phyloP scores from a whole-genome alignment of 805 yeast genomes.

The Metschnikowia bowlesiae region DNA sequence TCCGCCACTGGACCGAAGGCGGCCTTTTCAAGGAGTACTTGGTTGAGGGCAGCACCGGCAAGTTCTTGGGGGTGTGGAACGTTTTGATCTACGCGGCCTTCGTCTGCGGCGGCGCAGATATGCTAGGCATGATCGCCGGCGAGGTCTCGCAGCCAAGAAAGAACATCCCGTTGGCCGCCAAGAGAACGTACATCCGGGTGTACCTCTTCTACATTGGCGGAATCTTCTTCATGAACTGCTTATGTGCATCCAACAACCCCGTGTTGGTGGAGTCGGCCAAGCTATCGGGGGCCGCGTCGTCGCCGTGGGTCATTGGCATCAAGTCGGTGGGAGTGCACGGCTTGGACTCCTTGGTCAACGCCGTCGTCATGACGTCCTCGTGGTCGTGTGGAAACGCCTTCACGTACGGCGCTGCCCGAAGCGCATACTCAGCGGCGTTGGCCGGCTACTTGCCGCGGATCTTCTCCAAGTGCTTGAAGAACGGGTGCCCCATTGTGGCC shows the following conservation, averaged over 20 bases:
- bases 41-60: conserved; percentile 50
- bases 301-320: conserved; percentile 38
- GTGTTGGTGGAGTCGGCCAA: conserved; percentile 23
- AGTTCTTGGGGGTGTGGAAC: conserved; percentile 60
- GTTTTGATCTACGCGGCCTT: conserved; percentile 62
- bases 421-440: conserved; percentile 58
- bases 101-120: conserved; percentile 52
- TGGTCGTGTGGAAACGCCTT: conserved; percentile 38
- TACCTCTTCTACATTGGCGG: conserved; percentile 37
- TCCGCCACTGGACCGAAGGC: conserved; percentile 32
- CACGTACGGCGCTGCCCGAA: conserved; percentile 33
- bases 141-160: conserved; percentile 45
- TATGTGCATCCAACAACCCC: conserved; percentile 34
- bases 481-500: conserved; percentile 68
- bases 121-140: conserved; percentile 29
- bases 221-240: conserved; percentile 31
- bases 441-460: conserved; percentile 80
- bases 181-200: conserved; percentile 31
- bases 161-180: conserved; percentile 31
- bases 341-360: conserved; percentile 32
- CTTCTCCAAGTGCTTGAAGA: conserved; percentile 55
- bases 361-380: conserved; percentile 30
- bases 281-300: conserved; percentile 36
- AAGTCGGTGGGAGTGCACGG: conserved; percentile 32
- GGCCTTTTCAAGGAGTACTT: conserved; percentile 28